These are phyloP conservation scores for Penicillium sp. DNA, from an alignment of 2,329 filamentous ascomycete species.

Conservation along the genomic window DNA sequence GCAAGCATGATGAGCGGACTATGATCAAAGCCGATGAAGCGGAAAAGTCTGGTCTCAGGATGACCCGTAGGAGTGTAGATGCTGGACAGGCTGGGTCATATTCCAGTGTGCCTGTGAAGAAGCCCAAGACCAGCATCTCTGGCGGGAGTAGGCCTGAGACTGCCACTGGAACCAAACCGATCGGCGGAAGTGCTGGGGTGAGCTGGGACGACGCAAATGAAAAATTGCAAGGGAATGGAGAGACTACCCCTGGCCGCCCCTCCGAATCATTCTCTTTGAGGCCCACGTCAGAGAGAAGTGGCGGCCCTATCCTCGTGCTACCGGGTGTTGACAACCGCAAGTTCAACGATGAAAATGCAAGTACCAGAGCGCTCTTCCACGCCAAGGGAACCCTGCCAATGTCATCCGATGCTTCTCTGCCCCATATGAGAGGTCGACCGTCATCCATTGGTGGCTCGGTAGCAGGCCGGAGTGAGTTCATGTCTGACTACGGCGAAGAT, in stretches of 20 bases:
- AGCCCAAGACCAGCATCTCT: background rate
- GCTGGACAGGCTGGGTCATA: conserved; percentile 30
- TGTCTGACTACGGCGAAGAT: conserved; percentile 31
- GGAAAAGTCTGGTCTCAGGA: conserved; percentile 22
- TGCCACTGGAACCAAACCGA: background rate
- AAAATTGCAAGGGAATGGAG: conserved; percentile 4
- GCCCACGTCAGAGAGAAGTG: conserved; percentile 19
- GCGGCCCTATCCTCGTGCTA: conserved; percentile 31
- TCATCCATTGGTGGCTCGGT: conserved; percentile 30
- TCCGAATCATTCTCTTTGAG: conserved; percentile 14
- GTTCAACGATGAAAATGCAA: conserved; percentile 35
- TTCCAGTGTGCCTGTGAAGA: conserved; percentile 21
- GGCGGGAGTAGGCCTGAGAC: background rate
- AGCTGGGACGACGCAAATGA: conserved; percentile 13
- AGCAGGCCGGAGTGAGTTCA: conserved; percentile 33
- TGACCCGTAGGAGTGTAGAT: conserved; percentile 31
- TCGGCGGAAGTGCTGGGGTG: conserved; percentile 2
- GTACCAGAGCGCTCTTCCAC: conserved; percentile 37
- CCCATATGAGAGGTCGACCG: conserved; percentile 22
- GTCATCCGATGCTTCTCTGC: conserved; percentile 24
- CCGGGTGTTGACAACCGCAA: conserved; percentile 33
- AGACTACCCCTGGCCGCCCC: background rate
- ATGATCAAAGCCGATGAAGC: conserved; percentile 47
- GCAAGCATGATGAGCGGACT: conserved; percentile 80
- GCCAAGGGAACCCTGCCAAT: conserved; percentile 29